Evolutionary conservation across 352 stramenopile genomes (phyloP).

Genomic region (Phytophthora cryptogea): DNA sequence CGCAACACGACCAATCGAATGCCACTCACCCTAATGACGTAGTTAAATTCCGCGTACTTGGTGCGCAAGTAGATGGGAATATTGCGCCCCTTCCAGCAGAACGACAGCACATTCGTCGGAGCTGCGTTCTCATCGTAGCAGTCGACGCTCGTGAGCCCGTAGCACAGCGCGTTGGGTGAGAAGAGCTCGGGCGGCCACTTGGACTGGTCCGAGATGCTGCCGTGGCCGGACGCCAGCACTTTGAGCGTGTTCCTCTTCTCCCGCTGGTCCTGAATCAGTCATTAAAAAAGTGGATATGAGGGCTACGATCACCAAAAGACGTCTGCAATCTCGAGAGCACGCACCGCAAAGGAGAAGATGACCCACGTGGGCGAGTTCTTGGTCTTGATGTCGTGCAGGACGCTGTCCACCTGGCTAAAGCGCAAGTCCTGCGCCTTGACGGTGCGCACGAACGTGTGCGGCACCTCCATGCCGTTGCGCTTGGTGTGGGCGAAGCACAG

Average conservation of each 20-base stretch:
- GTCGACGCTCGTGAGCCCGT: conserved; percentile 76
- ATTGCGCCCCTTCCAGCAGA: conserved; percentile 90
- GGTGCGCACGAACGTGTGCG: conserved; percentile 83
- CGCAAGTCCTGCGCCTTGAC: conserved; percentile 82
- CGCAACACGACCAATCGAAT: background rate
- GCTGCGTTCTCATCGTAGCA: conserved; percentile 67
- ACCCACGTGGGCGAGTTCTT: conserved; percentile 72
- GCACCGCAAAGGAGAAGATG: conserved; percentile 76
- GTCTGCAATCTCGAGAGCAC: conserved; percentile 15
- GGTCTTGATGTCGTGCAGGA: conserved; percentile 70
- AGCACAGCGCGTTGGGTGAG: conserved; percentile 78
- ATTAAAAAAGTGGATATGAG: conserved; percentile 3
- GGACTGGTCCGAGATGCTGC: conserved; percentile 67
- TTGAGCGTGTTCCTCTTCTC: conserved; percentile 85
- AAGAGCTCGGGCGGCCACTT: conserved; percentile 84
- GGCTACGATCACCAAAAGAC: background rate
- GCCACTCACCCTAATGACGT: conserved; percentile 75
- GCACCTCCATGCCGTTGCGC: conserved; percentile 58
- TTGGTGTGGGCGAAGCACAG: conserved; percentile 44
- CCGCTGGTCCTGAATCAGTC: conserved; percentile 57
- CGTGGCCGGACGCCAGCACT: conserved; percentile 65
- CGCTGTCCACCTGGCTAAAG: conserved; percentile 76
- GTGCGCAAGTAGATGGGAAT: conserved; percentile 84
- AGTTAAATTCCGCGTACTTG: conserved; percentile 90
- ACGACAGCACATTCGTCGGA: conserved; percentile 77